A percentile compares a stretch with the other conserved stretches of the same genome.
phyloP scores from a whole-genome alignment of 495 filamentous ascomycete species.

The Penicillium verhagenii region DNA sequence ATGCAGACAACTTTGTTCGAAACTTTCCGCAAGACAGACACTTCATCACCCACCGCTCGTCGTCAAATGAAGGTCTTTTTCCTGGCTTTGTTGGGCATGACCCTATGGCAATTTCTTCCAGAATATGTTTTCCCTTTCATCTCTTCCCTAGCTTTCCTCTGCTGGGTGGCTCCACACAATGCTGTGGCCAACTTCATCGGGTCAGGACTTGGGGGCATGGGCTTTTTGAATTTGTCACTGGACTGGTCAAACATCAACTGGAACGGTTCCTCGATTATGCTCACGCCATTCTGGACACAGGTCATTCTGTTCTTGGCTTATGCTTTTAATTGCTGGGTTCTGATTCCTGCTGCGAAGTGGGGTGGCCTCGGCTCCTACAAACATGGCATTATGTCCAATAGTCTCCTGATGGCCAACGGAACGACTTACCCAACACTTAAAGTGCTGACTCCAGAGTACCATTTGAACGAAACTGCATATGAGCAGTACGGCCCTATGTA shows the following conservation, averaged over 20 bases:
- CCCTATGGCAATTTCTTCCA: conserved; percentile 58
- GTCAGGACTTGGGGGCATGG: conserved; percentile 57
- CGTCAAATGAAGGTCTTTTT: conserved; percentile 58
- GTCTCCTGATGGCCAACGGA: conserved; percentile 49
- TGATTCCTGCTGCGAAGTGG: conserved; percentile 55
- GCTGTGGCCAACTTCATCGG: conserved; percentile 57
- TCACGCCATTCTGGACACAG: conserved; percentile 56
- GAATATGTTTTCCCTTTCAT: conserved; percentile 57
- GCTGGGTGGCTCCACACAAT: conserved; percentile 58
- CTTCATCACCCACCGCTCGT: conserved; percentile 44
- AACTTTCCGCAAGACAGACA: conserved; percentile 52
- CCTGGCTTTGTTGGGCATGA: conserved; percentile 47
- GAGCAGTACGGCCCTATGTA: conserved; percentile 50
- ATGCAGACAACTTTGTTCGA: conserved; percentile 58
- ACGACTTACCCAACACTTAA: conserved; percentile 45
- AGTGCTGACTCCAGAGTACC: conserved; percentile 46
- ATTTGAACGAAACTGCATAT: conserved; percentile 54
- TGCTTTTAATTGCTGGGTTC: conserved; percentile 54
- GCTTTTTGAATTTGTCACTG: conserved; percentile 54
- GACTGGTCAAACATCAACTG: conserved; percentile 60
- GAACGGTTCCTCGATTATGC: conserved; percentile 48
- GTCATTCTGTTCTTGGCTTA: conserved; percentile 53
- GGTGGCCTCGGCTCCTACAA: conserved; percentile 51
- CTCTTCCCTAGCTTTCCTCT: conserved; percentile 58
- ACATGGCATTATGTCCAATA: conserved; percentile 55